phyloP scores from a whole-genome alignment of 1,139 yeast species.

The Blastobotrys ciferrii region DNA sequence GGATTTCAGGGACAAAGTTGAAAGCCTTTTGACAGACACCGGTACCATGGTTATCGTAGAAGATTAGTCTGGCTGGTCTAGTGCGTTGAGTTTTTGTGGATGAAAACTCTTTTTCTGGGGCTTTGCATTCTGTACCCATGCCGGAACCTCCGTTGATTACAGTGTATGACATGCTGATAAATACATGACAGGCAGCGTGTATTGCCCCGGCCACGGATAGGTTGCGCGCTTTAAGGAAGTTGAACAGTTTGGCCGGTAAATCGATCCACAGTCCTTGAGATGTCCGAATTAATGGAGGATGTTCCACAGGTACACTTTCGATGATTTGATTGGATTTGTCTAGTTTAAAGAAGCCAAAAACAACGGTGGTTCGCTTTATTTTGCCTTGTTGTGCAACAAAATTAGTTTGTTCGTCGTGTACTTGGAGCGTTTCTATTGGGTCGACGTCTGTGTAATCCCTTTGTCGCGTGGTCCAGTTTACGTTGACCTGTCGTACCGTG shows the following conservation, averaged over 20 bases:
- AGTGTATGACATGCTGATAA: slow-evolving; percentile 71
- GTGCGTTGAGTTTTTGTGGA: slow-evolving; percentile 61
- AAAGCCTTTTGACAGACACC: slow-evolving; percentile 80
- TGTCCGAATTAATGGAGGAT: slow-evolving; percentile 69
- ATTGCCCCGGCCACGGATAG: slow-evolving; percentile 83
- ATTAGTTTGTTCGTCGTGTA: background rate
- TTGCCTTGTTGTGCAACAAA: slow-evolving; percentile 57
- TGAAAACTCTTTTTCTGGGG: slow-evolving; percentile 93
- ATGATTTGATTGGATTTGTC: slow-evolving; percentile 72
- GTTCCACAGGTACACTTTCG: slow-evolving; percentile 89
- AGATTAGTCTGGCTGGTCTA: slow-evolving; percentile 82
- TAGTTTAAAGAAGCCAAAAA: slow-evolving; percentile 89
- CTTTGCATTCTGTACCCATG: slow-evolving; percentile 86
- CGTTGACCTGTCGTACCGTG: slow-evolving; percentile 80
- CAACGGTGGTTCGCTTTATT: slow-evolving; percentile 66
- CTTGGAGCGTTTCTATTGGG: slow-evolving; percentile 44
- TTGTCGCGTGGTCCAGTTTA: slow-evolving; percentile 90
- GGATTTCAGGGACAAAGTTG: slow-evolving; percentile 66
- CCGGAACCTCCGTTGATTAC: slow-evolving; percentile 47
- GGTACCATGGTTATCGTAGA: slow-evolving; percentile 88
- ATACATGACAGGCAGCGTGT: slow-evolving; percentile 94
- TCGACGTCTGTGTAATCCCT: slow-evolving; percentile 92
- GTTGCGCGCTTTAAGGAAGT: slow-evolving; percentile 52
- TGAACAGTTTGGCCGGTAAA: slow-evolving; percentile 64
- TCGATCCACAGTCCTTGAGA: slow-evolving; percentile 93